phyloP scores from a whole-genome alignment of 441 rosid species.

The Adansonia rubrostipa region DNA sequence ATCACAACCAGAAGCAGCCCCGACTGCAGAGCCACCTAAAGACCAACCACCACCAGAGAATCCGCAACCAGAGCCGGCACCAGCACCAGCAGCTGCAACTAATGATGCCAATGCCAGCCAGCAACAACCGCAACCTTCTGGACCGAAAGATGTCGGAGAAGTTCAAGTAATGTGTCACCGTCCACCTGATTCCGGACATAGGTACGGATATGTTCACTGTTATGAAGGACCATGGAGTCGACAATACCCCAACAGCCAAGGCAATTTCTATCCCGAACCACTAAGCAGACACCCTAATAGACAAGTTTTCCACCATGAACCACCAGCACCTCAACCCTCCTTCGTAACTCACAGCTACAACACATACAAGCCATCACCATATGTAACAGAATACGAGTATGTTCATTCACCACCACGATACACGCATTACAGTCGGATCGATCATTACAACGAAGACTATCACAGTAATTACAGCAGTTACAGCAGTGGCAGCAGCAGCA shows the following conservation, averaged over 20 bases:
- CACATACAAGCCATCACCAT: constrained; percentile 61
- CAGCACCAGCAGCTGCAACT: constrained; percentile 15
- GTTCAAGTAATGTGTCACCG: constrained; percentile 46
- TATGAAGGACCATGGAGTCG: constrained; percentile 43
- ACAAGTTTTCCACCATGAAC: constrained; percentile 37
- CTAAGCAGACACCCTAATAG: constrained; percentile 39
- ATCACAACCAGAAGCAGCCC: constrained; percentile 24
- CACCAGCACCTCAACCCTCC: constrained; percentile 38
- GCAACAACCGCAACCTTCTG: constrained; percentile 27
- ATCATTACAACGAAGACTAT: constrained; percentile 41
- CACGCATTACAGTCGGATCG: constrained; percentile 43
- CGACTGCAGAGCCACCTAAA: constrained; percentile 42
- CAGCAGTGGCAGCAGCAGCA: neutral
- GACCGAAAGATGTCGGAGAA: constrained; percentile 56
- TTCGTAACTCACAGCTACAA: constrained; percentile 63
- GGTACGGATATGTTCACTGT: constrained; percentile 34
- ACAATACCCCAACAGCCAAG: constrained; percentile 16
- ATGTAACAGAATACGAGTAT: constrained; percentile 62
- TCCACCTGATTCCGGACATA: constrained; percentile 50
- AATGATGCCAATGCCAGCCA: constrained; percentile 38
- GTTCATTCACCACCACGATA: constrained; percentile 45
- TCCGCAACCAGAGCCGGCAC: constrained; percentile 38
- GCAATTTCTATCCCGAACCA: constrained; percentile 27
- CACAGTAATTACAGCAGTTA: constrained; percentile 34
- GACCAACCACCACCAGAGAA: constrained; percentile 43